Conservation (phyloP, 768 basidiomycete species). For the Pulveroboletus frians region DNA sequence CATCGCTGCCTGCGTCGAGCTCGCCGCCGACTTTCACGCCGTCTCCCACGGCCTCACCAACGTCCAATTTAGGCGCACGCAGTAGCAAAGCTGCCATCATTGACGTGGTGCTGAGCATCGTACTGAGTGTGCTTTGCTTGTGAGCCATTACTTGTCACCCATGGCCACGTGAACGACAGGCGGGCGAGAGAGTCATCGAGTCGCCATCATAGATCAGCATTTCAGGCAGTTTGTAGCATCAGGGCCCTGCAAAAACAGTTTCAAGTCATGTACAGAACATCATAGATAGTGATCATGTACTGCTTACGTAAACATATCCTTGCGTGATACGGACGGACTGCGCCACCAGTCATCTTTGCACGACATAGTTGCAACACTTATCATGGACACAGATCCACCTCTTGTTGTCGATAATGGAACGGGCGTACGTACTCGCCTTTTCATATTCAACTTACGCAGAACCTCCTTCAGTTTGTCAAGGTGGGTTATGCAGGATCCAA, state of each 20-base stretch:
- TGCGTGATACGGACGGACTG: not conserved
- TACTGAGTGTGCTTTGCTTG: slow-evolving; percentile 11
- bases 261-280: not conserved
- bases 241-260: not conserved
- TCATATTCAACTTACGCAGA: slow-evolving; percentile 2
- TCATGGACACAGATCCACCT: slow-evolving; percentile 38
- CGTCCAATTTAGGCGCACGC: not conserved
- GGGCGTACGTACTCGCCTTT: slow-evolving; percentile 51
- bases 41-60: slow-evolving; percentile 6
- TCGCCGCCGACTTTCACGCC: slow-evolving; percentile 14
- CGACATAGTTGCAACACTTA: not conserved
- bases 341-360: not conserved
- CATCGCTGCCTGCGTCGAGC: slow-evolving; percentile 23
- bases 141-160: slow-evolving; percentile 4
- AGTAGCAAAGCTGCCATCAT: slow-evolving; percentile 12
- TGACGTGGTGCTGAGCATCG: slow-evolving; percentile 10
- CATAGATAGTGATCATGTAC: not conserved
- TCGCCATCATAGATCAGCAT: not conserved
- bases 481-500: slow-evolving; percentile 89
- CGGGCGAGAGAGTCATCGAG: not conserved
- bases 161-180: slow-evolving; percentile 6
- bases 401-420: slow-evolving; percentile 88
- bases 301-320: slow-evolving; percentile 14
- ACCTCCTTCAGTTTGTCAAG: slow-evolving; percentile 76
- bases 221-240: not conserved